Conservation (phyloP, 305 asterid genomes). For the Nicotiana rustica region DNA sequence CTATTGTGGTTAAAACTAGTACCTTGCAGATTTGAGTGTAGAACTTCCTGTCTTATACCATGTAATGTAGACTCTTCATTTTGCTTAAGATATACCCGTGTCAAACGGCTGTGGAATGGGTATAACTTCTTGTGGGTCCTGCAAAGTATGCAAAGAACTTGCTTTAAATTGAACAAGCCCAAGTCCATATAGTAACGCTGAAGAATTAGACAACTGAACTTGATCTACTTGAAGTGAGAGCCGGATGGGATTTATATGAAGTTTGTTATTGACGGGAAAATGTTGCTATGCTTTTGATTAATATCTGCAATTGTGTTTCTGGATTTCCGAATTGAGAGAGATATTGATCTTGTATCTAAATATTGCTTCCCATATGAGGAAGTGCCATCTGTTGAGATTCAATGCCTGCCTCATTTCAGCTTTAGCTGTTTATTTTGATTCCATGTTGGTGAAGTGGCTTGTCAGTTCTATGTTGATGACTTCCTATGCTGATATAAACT, state of each 20-base stretch:
- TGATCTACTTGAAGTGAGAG: not conserved
- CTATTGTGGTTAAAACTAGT: not conserved
- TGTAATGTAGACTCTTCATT: not conserved
- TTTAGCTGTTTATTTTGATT: constrained; percentile 25
- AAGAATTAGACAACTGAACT: not conserved
- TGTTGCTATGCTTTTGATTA: not conserved
- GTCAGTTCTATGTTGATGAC: not conserved
- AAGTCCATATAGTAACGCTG: not conserved
- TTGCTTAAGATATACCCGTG: not conserved
- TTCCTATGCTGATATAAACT: constrained; percentile 16
- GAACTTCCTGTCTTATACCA: not conserved
- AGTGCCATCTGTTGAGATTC: not conserved
- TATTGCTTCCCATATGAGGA: constrained; percentile 21
- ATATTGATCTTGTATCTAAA: not conserved
- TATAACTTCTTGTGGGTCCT: not conserved
- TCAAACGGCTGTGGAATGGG: not conserved
- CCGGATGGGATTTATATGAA: not conserved
- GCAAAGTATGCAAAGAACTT: constrained; percentile 4
- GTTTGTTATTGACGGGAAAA: constrained; percentile 1
- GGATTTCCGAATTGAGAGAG: no score
- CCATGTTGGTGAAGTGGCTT: constrained; percentile 19
- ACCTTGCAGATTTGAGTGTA: not conserved
- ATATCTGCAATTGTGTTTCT: not conserved
- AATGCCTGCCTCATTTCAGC: not conserved
- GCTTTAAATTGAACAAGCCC: not conserved